phyloP scores from a whole-genome alignment of 2,329 filamentous ascomycete genomes.

The Piedraia hortae region DNA sequence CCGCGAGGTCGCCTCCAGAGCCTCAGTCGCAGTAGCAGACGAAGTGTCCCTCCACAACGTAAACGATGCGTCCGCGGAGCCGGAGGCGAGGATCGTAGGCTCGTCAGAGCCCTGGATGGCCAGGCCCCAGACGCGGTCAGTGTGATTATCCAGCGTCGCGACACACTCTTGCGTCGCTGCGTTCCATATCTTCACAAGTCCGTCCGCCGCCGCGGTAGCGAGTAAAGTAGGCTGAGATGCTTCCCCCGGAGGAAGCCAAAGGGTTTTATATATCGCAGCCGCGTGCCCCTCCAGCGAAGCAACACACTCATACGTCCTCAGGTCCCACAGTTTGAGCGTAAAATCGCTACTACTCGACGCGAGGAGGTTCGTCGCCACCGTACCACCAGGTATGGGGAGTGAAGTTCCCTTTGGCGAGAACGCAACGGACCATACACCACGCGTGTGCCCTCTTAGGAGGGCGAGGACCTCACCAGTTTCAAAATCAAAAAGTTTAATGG shows the following conservation, averaged over 20 bases:
- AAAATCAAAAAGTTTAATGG: constrained; percentile 86
- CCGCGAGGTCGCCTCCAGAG: constrained; percentile 44
- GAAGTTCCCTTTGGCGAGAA: constrained; percentile 58
- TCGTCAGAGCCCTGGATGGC: constrained; percentile 32
- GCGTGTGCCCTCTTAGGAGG: constrained; percentile 70
- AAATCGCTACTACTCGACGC: constrained; percentile 89
- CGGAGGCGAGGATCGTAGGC: constrained; percentile 49
- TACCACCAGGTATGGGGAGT: constrained; percentile 32
- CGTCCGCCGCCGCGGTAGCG: constrained; percentile 74
- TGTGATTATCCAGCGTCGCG: constrained; percentile 85
- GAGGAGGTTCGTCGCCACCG: constrained; percentile 48
- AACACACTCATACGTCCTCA: constrained; percentile 75
- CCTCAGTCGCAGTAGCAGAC: constrained; percentile 44
- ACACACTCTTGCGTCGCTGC: constrained; percentile 60
- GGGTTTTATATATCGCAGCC: constrained; percentile 79
- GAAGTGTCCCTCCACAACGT: constrained; percentile 94
- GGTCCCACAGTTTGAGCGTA: constrained; percentile 81
- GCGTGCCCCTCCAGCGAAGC: constrained; percentile 90
- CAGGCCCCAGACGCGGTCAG: constrained; percentile 81
- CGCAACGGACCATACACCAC: constrained; percentile 84
- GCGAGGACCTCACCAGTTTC: constrained; percentile 76
- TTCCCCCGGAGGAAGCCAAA: constrained; percentile 40
- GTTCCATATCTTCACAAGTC: constrained; percentile 91
- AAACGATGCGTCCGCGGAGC: constrained; percentile 72
- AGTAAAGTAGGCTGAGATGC: constrained; percentile 32